Base-by-base conservation (phyloP, 73 alveolate species). In the Tetrahymena elliotti region DNA sequence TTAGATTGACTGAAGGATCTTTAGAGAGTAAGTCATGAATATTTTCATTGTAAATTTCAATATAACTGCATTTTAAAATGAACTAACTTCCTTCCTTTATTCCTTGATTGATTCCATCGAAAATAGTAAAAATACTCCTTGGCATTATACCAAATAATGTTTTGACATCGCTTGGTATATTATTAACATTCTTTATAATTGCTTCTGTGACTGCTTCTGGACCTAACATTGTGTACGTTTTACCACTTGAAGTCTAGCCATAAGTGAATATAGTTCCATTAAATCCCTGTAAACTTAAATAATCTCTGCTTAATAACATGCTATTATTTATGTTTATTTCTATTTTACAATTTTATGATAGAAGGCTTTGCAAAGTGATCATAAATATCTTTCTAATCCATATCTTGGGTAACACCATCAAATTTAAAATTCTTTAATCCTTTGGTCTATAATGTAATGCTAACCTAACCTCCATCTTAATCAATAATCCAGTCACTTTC, bases 171-270 rank as follows among this genome's bases (percentile, higher is more conserved):
- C 82, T 88, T 24, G 54, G 47, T 20, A 84, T 84, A 35, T 47
- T 84, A 92, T 94, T 88, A 12, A 52, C 93, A 35, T 35, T 33
- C 39, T 38, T 36, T n/a, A 94, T 38, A 8, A 94, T 39, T 37
- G 41, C 35, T 34, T 84, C 93, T 33, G 93, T 94, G 4, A 94
- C 93, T 24, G 94, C 83, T 93, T 94, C 96, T 82, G 98, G 95
- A 31, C 99, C 99, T 97, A 97, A 97, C 98, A 98, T 98, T n/a
- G 99, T 97, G 84, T 83, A 98, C 24, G 99, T 98, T 96, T 98
- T 98, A 33, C 99, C 99, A 94, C 98, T 96, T 13, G 99, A 99
- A 6, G 99, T 98, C 33, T 98, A 97, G 31, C 99, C 99, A 92
- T 98, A 98, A 31, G 98, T 99, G 93, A 98, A 98, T 5, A 98